Conservation (phyloP, 768 basidiomycete species). For the Chalciporus piperatus region DNA sequence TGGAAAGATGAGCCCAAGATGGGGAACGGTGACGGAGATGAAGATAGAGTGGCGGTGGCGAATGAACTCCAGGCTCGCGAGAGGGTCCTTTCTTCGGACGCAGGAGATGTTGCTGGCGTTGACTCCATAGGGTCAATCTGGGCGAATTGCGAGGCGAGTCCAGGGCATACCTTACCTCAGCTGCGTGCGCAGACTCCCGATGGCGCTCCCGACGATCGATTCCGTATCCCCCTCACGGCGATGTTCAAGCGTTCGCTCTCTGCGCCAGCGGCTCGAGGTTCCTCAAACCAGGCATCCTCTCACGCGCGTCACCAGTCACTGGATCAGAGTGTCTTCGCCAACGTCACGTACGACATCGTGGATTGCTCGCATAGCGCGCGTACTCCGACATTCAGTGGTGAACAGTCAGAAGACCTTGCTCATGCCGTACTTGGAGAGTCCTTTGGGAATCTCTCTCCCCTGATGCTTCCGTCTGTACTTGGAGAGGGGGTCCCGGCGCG, state of each 20-base stretch:
- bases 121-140: constrained; percentile 1
- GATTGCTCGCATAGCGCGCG: constrained; percentile 17
- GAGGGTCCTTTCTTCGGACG: constrained; percentile 3
- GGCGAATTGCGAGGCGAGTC: constrained; percentile 2
- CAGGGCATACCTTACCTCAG: constrained; percentile 4
- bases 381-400: constrained; percentile 10
- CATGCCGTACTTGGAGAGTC: constrained; percentile 22
- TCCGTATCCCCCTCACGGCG: constrained; percentile 53
- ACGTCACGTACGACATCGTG: constrained; percentile 29
- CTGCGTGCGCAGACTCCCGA: constrained; percentile 30
- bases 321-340: constrained; percentile 28
- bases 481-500: constrained; percentile 29
- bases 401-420: constrained; percentile 22
- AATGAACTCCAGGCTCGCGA: constrained; percentile 10
- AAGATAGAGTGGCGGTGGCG: constrained; percentile 13
- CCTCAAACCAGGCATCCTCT: constrained; percentile 8
- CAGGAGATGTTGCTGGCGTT: background rate
- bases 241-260: constrained; percentile 68
- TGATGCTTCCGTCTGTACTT: constrained; percentile 31
- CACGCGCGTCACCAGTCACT: constrained; percentile 24
- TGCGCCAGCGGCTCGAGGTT: constrained; percentile 40
- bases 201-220: constrained; percentile 27
- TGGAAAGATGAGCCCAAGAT: constrained; percentile 4
- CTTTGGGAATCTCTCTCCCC: constrained; percentile 28
- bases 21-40: constrained; percentile 24